Percentiles rank a stretch among this genome's conserved stretches.
Conservation (phyloP, 345 rosid species). For the Salix udensis region DNA sequence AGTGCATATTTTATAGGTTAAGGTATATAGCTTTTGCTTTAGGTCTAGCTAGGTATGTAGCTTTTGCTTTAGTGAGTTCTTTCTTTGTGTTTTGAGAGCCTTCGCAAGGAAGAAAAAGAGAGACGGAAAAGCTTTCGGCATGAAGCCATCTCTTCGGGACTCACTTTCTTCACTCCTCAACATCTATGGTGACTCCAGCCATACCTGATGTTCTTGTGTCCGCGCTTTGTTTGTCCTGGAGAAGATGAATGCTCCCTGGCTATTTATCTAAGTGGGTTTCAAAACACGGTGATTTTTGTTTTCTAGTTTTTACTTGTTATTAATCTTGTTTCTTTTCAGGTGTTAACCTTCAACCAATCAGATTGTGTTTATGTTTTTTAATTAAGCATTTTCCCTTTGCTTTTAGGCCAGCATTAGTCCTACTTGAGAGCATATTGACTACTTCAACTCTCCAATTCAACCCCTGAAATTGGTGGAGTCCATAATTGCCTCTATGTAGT, state of each 20-base stretch:
- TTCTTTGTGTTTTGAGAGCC: neutral
- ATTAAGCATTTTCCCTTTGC: neutral
- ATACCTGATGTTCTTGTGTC: constrained; percentile 38
- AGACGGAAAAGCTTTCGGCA: constrained; percentile 24
- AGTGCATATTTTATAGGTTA: neutral
- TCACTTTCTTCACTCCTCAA: constrained; percentile 29
- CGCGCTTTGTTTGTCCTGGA: constrained; percentile 43
- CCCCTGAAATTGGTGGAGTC: neutral
- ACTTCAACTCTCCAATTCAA: neutral
- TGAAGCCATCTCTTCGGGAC: constrained; percentile 31
- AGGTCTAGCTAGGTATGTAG: neutral
- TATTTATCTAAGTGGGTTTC: constrained; percentile 38
- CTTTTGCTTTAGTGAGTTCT: neutral
- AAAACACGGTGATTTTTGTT: constrained; percentile 33
- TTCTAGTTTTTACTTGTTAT: too few relatives aligned
- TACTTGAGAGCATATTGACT: neutral
- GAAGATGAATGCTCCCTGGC: constrained; percentile 35
- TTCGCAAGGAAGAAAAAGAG: neutral
- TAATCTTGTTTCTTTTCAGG: neutral
- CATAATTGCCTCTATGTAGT: too few relatives aligned
- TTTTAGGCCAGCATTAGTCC: neutral
- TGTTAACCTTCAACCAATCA: neutral
- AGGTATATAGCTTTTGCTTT: neutral
- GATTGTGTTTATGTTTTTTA: neutral
- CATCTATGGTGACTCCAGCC: constrained; percentile 37